Conservation (phyloP, 306 rosid species). For the Leucaena leucocephala region DNA sequence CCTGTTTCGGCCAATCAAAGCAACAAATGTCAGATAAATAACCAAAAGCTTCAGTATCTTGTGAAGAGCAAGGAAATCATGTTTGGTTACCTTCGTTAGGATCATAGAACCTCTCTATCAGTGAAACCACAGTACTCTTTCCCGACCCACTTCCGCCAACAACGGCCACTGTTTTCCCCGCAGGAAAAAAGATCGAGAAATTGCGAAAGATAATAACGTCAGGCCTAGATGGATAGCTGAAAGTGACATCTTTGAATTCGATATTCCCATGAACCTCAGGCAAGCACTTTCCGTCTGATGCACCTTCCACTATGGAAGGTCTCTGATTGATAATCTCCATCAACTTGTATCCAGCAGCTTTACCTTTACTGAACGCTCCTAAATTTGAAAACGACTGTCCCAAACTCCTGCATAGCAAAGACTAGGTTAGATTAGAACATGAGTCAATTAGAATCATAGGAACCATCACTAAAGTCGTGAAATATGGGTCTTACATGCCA, state of each 20-base stretch:
- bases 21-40: constrained; percentile 2
- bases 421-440: not conserved
- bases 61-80: not conserved
- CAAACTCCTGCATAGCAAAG: constrained; percentile 75
- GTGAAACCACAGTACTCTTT: constrained; percentile 94
- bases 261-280: constrained; percentile 76
- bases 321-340: constrained; percentile 92
- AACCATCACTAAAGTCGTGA: not conserved
- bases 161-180: constrained; percentile 94
- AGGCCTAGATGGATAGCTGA: constrained; percentile 96
- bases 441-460: not conserved
- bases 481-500: constrained; percentile 77
- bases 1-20: constrained; percentile 58
- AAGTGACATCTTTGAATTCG: constrained; percentile 84
- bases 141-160: constrained; percentile 99
- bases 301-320: constrained; percentile 81
- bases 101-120: constrained; percentile 96
- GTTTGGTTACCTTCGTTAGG: constrained; percentile 82
- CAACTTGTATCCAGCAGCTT: constrained; percentile 91
- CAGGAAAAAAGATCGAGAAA: constrained; percentile 90
- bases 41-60: not conserved
- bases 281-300: constrained; percentile 71
- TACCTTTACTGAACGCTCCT: constrained; percentile 98
- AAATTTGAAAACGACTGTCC: constrained; percentile 98
- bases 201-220: constrained; percentile 79